These are phyloP conservation scores for Claviceps citrina DNA, from an alignment of 2,329 filamentous ascomycete genomes.

Conservation along the genomic window DNA sequence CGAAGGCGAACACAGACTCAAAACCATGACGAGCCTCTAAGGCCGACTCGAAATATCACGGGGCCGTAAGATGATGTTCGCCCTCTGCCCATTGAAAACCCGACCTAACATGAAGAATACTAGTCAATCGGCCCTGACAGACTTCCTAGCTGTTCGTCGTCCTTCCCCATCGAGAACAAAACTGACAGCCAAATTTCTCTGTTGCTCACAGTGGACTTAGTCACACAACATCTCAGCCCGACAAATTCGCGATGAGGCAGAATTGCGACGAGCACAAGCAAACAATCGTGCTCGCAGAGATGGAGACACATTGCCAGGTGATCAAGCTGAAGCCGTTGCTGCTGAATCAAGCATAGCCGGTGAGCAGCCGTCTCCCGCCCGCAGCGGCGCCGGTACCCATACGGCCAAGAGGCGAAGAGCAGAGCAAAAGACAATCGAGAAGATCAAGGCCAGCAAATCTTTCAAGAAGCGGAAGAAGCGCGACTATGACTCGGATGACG, in stretches of 20 bases:
- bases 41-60: conserved; percentile 20
- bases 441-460: conserved; percentile 45
- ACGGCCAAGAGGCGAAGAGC: conserved; percentile 26
- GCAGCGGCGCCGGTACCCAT: conserved; percentile 12
- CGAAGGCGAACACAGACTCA: conserved; percentile 7
- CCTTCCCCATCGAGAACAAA: neutral
- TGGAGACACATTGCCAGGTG: conserved; percentile 10
- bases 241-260: conserved; percentile 36
- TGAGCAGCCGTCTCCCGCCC: conserved; percentile 14
- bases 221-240: conserved; percentile 56
- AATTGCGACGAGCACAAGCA: conserved; percentile 29
- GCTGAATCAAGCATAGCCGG: conserved; percentile 13
- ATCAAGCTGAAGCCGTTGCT: conserved; percentile 3
- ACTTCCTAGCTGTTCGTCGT: conserved; percentile 34
- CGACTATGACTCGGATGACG: conserved; percentile 25
- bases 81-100: neutral
- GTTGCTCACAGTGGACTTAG: conserved; percentile 21
- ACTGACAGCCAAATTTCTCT: neutral
- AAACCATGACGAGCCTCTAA: conserved; percentile 8
- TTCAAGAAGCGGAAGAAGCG: conserved; percentile 37
- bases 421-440: conserved; percentile 39
- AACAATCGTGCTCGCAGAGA: conserved; percentile 11
- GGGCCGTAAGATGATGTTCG: conserved; percentile 21
- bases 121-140: conserved; percentile 37
- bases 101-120: conserved; percentile 4